Evolutionary conservation across 2,329 filamentous ascomycete genomes (phyloP), one percentile per base, ranked within the genome.

Genomic region (Thielaviopsis ethacetica): DNA sequence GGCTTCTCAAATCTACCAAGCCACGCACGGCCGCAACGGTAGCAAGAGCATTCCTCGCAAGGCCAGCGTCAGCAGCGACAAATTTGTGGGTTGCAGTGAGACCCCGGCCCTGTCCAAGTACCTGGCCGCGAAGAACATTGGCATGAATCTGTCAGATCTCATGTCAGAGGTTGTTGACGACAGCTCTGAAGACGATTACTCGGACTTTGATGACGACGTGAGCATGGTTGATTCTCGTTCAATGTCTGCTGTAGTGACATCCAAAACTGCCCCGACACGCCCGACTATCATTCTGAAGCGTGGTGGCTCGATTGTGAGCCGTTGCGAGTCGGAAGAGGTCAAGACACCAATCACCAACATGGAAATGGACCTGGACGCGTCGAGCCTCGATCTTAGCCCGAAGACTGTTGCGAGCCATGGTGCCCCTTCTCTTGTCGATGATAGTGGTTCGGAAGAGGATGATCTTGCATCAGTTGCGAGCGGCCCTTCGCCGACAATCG

Each of bases 401-500:
- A 82, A 82, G 65, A 85, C 84, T 0, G 71, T 84, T 51, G 76
- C 83, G 57, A 86, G 84, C 68, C 88, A 88, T 69, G 86, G 87
- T 64, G 85, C 86, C 9, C 86, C 86, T 22, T 89, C 85, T 65
- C 76, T 91, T 54, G 85, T 90, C 66, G 88, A 85, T 70, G 86
- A 91, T 69, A 85, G 89, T 66, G 84, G 85, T 65, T 86, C 89
- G 67, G 88, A 86, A 65, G 85, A 86, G 64, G 83, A 85, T 59
- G 59, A 61, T 44, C 24, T 61, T 30, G 59, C 56, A 12, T 61
- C 59, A 5, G 59, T 61, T 54, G 52, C 56, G 24, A 55, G 59
- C 19, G 56, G 55, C 49, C 53, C 38, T 47, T 61, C 59, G 17
- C 59, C 59, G 3, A 54, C 54, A 13, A 50, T 61, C n/a, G 59